phyloP scores from a whole-genome alignment of 2,329 filamentous ascomycete species.

The Curvularia lunata region DNA sequence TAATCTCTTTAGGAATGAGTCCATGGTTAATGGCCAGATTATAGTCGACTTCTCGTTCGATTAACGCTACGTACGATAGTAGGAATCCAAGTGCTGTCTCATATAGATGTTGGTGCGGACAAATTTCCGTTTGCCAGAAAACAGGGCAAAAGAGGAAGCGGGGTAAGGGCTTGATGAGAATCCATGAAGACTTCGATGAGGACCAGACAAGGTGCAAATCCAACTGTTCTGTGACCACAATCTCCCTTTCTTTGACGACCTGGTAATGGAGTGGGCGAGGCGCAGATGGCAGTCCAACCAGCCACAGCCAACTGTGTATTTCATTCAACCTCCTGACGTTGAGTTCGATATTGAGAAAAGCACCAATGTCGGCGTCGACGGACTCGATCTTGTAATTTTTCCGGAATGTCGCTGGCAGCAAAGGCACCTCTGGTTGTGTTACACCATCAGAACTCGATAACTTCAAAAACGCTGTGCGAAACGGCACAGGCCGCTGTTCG shows the following conservation, averaged over 20 bases:
- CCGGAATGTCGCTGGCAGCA: constrained; percentile 30
- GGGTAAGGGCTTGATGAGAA: constrained; percentile 33
- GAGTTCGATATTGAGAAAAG: constrained; percentile 26
- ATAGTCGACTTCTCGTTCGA: constrained; percentile 31
- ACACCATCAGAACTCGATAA: constrained; percentile 3
- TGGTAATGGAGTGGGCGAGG: constrained; percentile 32
- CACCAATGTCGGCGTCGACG: constrained; percentile 20
- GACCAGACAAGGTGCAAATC: constrained; percentile 35
- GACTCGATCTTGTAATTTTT: constrained; percentile 21
- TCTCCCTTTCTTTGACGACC: constrained; percentile 28
- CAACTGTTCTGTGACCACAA: constrained; percentile 28
- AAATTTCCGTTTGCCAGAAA: constrained; percentile 30
- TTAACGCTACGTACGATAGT: constrained; percentile 27
- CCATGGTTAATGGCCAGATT: constrained; percentile 21
- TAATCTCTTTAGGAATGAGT: constrained; percentile 29
- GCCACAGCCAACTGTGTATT: constrained; percentile 30
- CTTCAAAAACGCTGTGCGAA: constrained; percentile 13
- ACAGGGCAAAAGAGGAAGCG: constrained; percentile 25
- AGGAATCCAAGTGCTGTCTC: constrained; percentile 30
- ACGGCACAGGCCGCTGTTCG: constrained; percentile 17
- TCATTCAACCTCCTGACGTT: constrained; percentile 25
- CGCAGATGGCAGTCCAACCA: constrained; percentile 25
- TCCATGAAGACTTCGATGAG: constrained; percentile 11
- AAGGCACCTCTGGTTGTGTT: constrained; percentile 3
- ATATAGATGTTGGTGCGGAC: constrained; percentile 23